A percentile compares a stretch with the other conserved stretches of the same genome.
phyloP scores from a whole-genome alignment of 192 early-diverging fungal species.

The Coemansia sp. region DNA sequence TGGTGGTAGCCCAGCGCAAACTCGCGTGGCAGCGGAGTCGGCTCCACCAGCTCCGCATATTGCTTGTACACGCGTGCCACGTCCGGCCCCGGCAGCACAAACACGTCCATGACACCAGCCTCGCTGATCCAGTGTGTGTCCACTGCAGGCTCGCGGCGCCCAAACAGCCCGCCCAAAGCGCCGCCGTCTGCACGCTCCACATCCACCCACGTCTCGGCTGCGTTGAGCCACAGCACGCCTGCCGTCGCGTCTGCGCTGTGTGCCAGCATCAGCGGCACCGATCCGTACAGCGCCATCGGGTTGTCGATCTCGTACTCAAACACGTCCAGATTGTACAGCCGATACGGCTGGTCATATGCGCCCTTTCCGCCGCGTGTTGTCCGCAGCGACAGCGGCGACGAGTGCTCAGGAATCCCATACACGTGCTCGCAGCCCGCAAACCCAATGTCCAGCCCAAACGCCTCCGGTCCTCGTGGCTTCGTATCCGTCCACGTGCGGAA shows the following conservation, averaged over 20 bases:
- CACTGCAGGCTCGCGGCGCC: conserved; percentile 24
- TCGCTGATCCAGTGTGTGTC: conserved; percentile 93
- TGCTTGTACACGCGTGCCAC: conserved; percentile 67
- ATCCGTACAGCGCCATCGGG: conserved; percentile 96
- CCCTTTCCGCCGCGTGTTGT: conserved; percentile 76
- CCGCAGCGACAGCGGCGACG: conserved; percentile 79
- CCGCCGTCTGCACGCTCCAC: conserved; percentile 66
- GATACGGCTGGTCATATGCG: conserved; percentile 87
- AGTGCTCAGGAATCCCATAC: conserved; percentile 96
- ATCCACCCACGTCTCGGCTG: conserved; percentile 98
- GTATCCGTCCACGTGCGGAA: conserved; percentile 84
- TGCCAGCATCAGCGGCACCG: conserved; percentile 90
- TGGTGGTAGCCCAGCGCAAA: conserved; percentile 96
- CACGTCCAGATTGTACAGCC: conserved; percentile 96
- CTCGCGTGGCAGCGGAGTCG: conserved; percentile 75
- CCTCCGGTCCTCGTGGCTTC: conserved; percentile 94
- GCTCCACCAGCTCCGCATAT: conserved; percentile 77
- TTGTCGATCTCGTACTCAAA: conserved; percentile 95
- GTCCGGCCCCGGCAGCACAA: conserved; percentile 74
- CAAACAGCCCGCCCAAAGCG: conserved; percentile 26
- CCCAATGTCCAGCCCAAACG: conserved; percentile 87
- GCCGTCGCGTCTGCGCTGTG: conserved; percentile 72
- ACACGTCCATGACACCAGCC: conserved; percentile 84
- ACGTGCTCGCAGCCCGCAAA: conserved; percentile 85
- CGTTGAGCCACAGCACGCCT: conserved; percentile 89